A percentile compares a stretch with the other conserved stretches of the same genome.
phyloP scores from a whole-genome alignment of 2,329 filamentous ascomycete genomes.

The Parasarocladium wereldwijsianum region DNA sequence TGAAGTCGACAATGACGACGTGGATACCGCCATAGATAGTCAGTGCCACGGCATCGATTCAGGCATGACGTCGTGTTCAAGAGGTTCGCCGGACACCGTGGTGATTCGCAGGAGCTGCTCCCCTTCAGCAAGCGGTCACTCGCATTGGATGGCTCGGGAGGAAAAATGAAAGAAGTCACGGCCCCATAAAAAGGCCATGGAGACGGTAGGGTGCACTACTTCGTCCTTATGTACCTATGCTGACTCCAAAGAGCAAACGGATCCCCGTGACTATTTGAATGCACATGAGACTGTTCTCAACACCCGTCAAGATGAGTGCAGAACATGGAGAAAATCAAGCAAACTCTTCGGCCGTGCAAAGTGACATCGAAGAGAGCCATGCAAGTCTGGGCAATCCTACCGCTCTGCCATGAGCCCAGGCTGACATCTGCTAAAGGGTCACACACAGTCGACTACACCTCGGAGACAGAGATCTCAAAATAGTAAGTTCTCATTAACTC shows the following conservation, averaged over 20 bases:
- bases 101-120: neutral
- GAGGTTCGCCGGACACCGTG: neutral
- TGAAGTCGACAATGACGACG: neutral
- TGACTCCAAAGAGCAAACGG: neutral
- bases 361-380: slow-evolving; percentile 24
- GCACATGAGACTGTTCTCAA: neutral
- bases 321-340: slow-evolving; percentile 13
- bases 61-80: too few species aligned
- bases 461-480: slow-evolving; percentile 13
- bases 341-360: slow-evolving; percentile 26
- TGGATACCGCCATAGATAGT: neutral
- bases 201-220: neutral
- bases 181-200: neutral
- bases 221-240: neutral
- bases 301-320: slow-evolving; percentile 16
- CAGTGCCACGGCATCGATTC: neutral
- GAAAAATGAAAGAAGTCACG: too few species aligned
- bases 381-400: slow-evolving; percentile 22
- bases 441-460: too few species aligned
- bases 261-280: neutral
- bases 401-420: slow-evolving; percentile 27
- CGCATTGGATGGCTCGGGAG: neutral
- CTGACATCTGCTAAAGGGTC: slow-evolving; percentile 21
- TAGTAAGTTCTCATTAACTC: too few species aligned
- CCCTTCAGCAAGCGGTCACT: neutral